These are phyloP conservation scores for Didymella pomorum DNA, from an alignment of 2,329 filamentous ascomycete genomes.

Conservation along the genomic window DNA sequence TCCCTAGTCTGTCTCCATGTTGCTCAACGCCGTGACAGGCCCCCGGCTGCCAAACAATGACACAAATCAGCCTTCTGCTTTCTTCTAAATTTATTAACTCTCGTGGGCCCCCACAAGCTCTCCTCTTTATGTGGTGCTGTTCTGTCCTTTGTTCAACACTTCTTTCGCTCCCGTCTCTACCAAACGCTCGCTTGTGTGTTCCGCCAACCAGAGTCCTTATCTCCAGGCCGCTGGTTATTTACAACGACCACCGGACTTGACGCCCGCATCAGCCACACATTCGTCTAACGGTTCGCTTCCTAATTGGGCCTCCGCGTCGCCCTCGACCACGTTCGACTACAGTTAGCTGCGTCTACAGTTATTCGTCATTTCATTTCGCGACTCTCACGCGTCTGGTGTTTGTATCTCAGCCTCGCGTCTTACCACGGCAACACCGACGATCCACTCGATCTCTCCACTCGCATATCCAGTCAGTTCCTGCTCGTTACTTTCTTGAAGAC, in stretches of 20 bases:
- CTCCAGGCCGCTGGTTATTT: conserved; percentile 35
- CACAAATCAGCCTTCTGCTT: conserved; percentile 39
- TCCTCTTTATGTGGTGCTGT: conserved; percentile 28
- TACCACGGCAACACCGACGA: conserved; percentile 38
- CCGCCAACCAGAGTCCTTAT: conserved; percentile 24
- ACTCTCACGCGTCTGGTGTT: conserved; percentile 46
- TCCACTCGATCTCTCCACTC: conserved; percentile 28
- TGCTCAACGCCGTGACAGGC: conserved; percentile 44
- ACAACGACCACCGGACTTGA: conserved; percentile 30
- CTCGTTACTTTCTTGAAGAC: conserved; percentile 14
- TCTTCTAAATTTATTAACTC: conserved; percentile 46
- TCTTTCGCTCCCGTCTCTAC: conserved; percentile 31
- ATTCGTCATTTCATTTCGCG: conserved; percentile 39
- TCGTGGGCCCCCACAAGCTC: conserved; percentile 43
- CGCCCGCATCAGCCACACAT: conserved; percentile 44
- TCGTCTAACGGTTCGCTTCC: conserved; percentile 32
- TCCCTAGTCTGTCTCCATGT: conserved; percentile 41
- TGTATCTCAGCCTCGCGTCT: conserved; percentile 35
- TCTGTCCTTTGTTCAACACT: conserved; percentile 36
- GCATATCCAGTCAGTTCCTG: conserved; percentile 22
- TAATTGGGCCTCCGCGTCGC: conserved; percentile 33
- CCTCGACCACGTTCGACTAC: conserved; percentile 29
- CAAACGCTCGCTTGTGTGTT: conserved; percentile 31
- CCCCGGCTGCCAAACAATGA: conserved; percentile 44
- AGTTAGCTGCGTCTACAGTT: conserved; percentile 33